These are phyloP conservation scores for Vigna mungo DNA, from an alignment of 306 rosid genomes.

Conservation along the genomic window DNA sequence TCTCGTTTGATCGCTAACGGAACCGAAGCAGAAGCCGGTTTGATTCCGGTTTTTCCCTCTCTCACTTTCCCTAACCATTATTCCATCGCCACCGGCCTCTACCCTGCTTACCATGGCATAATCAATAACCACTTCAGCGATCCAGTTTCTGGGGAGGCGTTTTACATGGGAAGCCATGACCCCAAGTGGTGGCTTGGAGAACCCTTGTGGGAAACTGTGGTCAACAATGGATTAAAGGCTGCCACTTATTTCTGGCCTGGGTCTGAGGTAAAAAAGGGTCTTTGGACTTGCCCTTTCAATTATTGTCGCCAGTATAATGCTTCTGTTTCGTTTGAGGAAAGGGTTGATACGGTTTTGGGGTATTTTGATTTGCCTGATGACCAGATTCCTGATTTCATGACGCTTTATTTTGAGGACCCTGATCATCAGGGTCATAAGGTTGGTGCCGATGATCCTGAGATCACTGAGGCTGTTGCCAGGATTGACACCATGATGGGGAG, in stretches of 20 bases:
- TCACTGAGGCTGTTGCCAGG: constrained; percentile 77
- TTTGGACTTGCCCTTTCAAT: constrained; percentile 72
- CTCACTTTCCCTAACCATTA: constrained; percentile 94
- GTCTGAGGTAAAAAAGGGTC: constrained; percentile 93
- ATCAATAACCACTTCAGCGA: constrained; percentile 85
- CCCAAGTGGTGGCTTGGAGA: constrained; percentile 99
- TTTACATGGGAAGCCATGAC: constrained; percentile 78
- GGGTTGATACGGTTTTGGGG: constrained; percentile 70
- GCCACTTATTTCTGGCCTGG: constrained; percentile 96
- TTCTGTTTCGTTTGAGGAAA: constrained; percentile 82
- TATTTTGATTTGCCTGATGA: constrained; percentile 77
- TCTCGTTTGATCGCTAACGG: constrained; percentile 79
- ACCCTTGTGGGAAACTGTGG: constrained; percentile 94
- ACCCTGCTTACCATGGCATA: constrained; percentile 89
- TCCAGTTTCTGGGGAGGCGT: constrained; percentile 70
- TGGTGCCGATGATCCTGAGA: constrained; percentile 92
- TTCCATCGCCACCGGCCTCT: constrained; percentile 94
- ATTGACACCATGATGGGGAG: constrained; percentile 88
- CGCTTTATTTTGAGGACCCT: constrained; percentile 96
- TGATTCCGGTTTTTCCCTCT: constrained; percentile 92
- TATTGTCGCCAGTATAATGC: constrained; percentile 66
- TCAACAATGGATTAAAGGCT: constrained; percentile 78
- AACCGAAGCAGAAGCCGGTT: constrained; percentile 85
- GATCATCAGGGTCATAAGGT: constrained; percentile 95
- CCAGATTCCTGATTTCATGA: constrained; percentile 84